Evolutionary conservation across 1,284 basidiomycete genomes (phyloP), one percentile per base, ranked within the genome.

Genomic region (Pyrrhoderma noxium): DNA sequence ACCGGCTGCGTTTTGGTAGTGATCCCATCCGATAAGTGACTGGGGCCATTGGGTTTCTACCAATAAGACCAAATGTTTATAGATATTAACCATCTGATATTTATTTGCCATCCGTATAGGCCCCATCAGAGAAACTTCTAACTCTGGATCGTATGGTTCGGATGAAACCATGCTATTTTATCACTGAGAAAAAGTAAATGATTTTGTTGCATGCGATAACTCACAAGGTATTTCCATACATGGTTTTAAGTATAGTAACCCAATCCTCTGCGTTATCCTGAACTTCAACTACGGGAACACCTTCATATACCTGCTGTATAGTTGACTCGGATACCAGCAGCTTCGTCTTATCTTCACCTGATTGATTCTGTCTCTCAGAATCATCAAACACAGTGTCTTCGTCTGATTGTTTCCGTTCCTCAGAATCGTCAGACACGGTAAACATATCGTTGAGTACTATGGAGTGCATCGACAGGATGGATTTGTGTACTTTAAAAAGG

Each of bases 21-120:
- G 4, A 40, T 40, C 38, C 38, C 38, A 40, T 40, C n/a, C 38
- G 5, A 8, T 40, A 40, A 40, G 38, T 45, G 43, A 8, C n/a
- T n/a, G 25, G 22, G 43, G 43, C 43, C 43, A 45, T n/a, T 45
- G 43, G 9, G 43, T 22, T 11, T 45, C 43, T 7, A 45, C 43
- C n/a, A 18, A 9, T 16, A 9, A n/a, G 22, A 22, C 7, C 3
- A 45, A 19, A n/a, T 23, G 18, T 23, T 18, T 4, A 18, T 23
- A 19, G 3, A 45, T 18, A 31, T 16, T 23, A 18, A 4, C 25
- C 43, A 45, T 45, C 8, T 11, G 5, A 45, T 45, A 45, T n/a
- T 45, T 45, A 7, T 22, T 23, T 45, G 21, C 43, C 8, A 45
- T 22, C 14, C 25, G 7, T 19, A 45, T 45, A 8, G 21, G 18